Base-by-base conservation (phyloP, 352 stramenopile species). In the Thalassiosira livingstoniorum region DNA sequence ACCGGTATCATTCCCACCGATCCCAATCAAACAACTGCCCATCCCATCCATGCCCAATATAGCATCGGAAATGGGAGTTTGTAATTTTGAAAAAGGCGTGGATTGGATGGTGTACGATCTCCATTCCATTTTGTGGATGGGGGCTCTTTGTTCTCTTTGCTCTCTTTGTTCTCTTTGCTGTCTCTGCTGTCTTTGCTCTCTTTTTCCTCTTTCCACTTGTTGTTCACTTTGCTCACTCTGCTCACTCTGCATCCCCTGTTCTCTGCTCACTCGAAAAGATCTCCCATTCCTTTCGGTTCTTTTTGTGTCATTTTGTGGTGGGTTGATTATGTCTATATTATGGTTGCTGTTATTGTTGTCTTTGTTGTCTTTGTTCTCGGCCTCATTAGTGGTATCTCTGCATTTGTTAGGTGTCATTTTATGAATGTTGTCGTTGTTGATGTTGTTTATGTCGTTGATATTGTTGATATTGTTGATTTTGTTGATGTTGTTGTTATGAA, bases 41-140 rank as follows among this genome's bases (percentile, higher is more conserved):
- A 58, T 78, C 25, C 78, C 70, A 76, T 89, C 68, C 18, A 91
- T 72, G 13, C 76, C 83, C 31, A 92, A 71, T 35, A 92, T 85
- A 32, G 78, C 78, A 73, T 78, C 78, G 27, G 27, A 58, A 10
- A 69, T 27, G 2, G 78, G 70, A 47, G 78, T 85, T 45, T 73
- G 55, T 5, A 85, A 43, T 70, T 81, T 65, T 23, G 71, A 81
- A 25, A 85, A 85, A 18, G 72, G 78, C 27, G 81, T 85, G 3
- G 2, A 53, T 58, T 51, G 51, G 4, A 5, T 74, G 4, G 65
- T 77, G 39, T 77, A 82, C n/a, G 65, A 58, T 61, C 78, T 54
- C 78, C 70, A 85, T 2, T 53, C 21, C 63, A 70, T 60, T 74
- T 29, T 78, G 25, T 73, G 57, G 15, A 73, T 31, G 18, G 54